Conservation (phyloP, 495 filamentous ascomycete species). For the Neurospora cerealis region DNA sequence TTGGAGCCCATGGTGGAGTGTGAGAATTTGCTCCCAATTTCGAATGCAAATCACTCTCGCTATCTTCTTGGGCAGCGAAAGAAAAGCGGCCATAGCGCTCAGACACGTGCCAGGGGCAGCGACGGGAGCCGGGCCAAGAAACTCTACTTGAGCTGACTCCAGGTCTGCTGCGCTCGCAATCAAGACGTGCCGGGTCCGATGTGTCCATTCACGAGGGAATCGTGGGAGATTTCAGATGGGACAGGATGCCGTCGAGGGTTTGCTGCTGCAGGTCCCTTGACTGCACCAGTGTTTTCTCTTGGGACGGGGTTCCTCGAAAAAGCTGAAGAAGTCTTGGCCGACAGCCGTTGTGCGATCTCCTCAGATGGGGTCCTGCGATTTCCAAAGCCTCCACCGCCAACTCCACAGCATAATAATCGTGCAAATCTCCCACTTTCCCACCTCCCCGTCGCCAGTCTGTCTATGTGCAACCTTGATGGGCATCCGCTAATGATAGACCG, state of each 20-base stretch:
- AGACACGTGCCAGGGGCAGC: background rate
- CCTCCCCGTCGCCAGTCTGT: background rate
- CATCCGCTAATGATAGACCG: background rate
- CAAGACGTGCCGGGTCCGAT: background rate
- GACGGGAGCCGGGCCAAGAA: background rate
- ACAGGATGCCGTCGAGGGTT: background rate
- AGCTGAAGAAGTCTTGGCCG: background rate
- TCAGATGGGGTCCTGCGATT: background rate
- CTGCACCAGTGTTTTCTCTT: background rate
- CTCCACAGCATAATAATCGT: background rate
- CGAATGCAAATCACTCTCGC: background rate
- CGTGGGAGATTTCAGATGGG: background rate
- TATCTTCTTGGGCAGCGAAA: background rate
- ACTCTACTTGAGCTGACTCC: background rate
- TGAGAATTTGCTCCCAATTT: background rate
- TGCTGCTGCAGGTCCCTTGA: background rate
- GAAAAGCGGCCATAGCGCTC: background rate
- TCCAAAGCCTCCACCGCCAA: background rate
- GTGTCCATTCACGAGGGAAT: background rate
- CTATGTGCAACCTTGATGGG: background rate
- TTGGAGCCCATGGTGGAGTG: background rate
- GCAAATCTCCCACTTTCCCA: background rate
- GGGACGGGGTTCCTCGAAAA: background rate
- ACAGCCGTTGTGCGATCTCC: background rate
- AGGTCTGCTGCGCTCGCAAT: background rate